Evolutionary conservation across 140 eudicot genomes (phyloP).

Genomic region (Anethum foeniculum): DNA sequence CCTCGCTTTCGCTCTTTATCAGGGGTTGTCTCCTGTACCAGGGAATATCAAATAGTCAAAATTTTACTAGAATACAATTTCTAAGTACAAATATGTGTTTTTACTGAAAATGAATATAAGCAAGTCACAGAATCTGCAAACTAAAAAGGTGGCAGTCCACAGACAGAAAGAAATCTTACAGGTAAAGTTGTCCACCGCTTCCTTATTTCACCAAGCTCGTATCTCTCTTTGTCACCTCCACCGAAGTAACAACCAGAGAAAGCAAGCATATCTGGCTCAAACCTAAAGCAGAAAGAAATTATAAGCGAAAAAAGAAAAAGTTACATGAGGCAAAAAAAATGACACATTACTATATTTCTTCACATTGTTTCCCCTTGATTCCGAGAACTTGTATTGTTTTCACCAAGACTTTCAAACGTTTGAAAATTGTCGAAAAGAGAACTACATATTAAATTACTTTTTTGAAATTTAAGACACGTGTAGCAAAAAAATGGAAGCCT

Average conservation of each 20-base stretch:
- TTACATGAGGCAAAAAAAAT: not conserved
- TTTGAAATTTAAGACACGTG: not conserved
- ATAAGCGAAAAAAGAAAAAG: not conserved
- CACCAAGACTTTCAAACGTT: no score
- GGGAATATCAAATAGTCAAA: not conserved
- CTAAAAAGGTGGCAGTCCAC: not conserved
- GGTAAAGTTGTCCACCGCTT: slow-evolving; percentile 95
- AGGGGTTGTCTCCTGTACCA: slow-evolving; percentile 69
- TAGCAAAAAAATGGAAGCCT: not conserved
- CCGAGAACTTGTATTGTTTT: not conserved
- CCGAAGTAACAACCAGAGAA: slow-evolving; percentile 98
- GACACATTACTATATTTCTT: not conserved
- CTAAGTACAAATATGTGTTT: not conserved
- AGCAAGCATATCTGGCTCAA: slow-evolving; percentile 99
- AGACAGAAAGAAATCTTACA: slow-evolving; percentile 34
- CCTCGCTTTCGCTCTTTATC: slow-evolving; percentile 91
- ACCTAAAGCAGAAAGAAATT: slow-evolving; percentile 33
- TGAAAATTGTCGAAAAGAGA: no score
- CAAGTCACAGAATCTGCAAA: not conserved
- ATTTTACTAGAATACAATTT: not conserved
- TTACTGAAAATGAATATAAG: not conserved
- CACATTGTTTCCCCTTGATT: not conserved
- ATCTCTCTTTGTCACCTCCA: slow-evolving; percentile 94
- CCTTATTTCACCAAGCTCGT: slow-evolving; percentile 90
- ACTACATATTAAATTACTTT: no score